These are phyloP conservation scores for Penicillium sp. DNA, from an alignment of 2,329 filamentous ascomycete species.

Conservation along the genomic window DNA sequence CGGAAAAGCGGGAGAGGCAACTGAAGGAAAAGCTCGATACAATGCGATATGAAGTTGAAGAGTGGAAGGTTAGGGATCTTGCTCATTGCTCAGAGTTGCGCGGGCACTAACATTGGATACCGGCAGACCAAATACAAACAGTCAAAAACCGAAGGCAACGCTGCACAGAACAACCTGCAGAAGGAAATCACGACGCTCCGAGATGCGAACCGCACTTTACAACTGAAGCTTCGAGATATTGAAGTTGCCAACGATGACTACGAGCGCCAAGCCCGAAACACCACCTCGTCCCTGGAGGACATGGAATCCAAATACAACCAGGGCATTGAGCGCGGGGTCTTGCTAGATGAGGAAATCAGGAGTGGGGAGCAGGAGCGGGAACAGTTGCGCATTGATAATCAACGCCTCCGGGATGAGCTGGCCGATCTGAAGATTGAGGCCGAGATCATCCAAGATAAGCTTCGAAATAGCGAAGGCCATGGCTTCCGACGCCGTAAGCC, in stretches of 20 bases:
- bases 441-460: constrained; percentile 90
- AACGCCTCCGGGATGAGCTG: constrained; percentile 85
- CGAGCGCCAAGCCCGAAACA: constrained; percentile 92
- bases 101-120: constrained; percentile 7
- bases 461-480: constrained; percentile 66
- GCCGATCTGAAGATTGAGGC: constrained; percentile 92
- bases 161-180: constrained; percentile 80
- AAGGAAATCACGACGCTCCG: constrained; percentile 93
- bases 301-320: constrained; percentile 96
- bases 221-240: constrained; percentile 84
- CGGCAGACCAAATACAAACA: constrained; percentile 89
- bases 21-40: constrained; percentile 84
- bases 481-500: constrained; percentile 53
- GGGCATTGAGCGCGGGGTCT: constrained; percentile 83
- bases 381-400: constrained; percentile 80
- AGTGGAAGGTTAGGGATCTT: constrained; percentile 77
- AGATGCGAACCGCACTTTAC: constrained; percentile 76
- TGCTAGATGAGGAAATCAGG: constrained; percentile 94
- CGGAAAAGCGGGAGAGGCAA: constrained; percentile 85
- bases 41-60: constrained; percentile 84
- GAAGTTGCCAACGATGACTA: constrained; percentile 99
- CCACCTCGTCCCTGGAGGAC: constrained; percentile 92
- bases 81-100: neutral
- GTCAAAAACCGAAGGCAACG: constrained; percentile 81
- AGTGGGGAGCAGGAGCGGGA: constrained; percentile 90